Conservation (phyloP, 2,329 filamentous ascomycete genomes). For the Bipolaris cookei region DNA sequence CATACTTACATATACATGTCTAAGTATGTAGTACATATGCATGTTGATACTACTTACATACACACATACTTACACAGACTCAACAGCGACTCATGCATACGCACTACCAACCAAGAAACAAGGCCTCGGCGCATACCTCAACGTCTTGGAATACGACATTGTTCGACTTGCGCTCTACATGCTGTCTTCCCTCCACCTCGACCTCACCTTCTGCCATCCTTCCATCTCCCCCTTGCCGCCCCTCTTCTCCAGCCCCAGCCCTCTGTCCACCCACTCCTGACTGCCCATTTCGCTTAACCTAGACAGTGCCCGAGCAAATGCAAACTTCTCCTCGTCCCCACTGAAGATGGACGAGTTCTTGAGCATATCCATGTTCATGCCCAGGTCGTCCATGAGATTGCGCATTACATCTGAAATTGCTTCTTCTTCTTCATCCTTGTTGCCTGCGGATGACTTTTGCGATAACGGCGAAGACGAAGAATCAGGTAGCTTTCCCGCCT, state of each 20-base stretch:
- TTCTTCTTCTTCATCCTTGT: constrained; percentile 52
- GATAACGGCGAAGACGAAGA: constrained; percentile 23
- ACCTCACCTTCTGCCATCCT: constrained; percentile 69
- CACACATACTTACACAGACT: neutral
- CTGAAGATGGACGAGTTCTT: constrained; percentile 88
- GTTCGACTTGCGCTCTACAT: constrained; percentile 24
- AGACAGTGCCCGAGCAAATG: constrained; percentile 87
- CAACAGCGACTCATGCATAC: neutral
- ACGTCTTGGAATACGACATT: neutral
- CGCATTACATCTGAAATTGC: constrained; percentile 74
- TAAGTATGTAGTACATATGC: neutral
- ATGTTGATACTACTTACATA: neutral
- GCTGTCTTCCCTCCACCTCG: constrained; percentile 64
- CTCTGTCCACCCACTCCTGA: constrained; percentile 91
- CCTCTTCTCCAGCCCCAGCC: constrained; percentile 65
- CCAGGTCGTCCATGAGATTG: constrained; percentile 84
- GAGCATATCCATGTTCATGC: constrained; percentile 81
- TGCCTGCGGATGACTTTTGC: constrained; percentile 24
- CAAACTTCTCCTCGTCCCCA: constrained; percentile 95
- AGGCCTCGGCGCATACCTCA: neutral
- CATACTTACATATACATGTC: neutral
- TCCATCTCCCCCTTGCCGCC: constrained; percentile 71
- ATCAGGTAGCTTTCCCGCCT: constrained; percentile 50
- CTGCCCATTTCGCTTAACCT: constrained; percentile 91
- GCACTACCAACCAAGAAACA: neutral